Conservation (phyloP, 768 basidiomycete species). For the Phanerodontia chrysosporium region DNA sequence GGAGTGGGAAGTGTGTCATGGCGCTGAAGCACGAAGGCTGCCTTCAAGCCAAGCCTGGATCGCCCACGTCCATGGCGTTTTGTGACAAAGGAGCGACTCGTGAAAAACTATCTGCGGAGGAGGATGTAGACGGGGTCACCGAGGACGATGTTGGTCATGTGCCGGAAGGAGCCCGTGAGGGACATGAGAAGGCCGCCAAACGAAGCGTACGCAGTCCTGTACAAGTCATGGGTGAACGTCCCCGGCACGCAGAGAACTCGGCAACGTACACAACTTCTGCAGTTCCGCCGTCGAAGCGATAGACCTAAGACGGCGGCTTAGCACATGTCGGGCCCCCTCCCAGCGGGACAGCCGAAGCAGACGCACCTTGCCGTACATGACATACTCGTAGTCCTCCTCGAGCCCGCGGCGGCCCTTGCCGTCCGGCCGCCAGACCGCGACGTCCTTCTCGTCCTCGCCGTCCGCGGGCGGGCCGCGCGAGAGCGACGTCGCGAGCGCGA, state of each 20-base stretch:
- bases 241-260: conserved; percentile 4
- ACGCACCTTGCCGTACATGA: conserved; percentile 95
- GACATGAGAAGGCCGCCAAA: conserved; percentile 97
- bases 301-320: conserved; percentile 63
- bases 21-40: no score
- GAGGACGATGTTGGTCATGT: conserved; percentile 87
- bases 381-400: conserved; percentile 97
- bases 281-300: conserved; percentile 89
- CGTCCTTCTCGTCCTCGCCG: conserved; percentile 69
- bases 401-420: conserved; percentile 76
- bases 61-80: neutral
- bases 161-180: conserved; percentile 85
- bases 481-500: conserved; percentile 83
- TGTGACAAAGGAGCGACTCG: neutral
- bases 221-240: conserved; percentile 1
- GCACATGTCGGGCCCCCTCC: neutral
- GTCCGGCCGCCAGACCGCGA: conserved; percentile 82
- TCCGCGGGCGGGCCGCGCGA: conserved; percentile 47
- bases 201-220: conserved; percentile 91
- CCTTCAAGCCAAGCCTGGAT: neutral
- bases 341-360: neutral
- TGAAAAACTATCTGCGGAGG: conserved; percentile 58
- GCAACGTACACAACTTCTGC: conserved; percentile 77
- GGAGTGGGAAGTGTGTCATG: neutral
- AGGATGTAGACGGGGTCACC: conserved; percentile 91